These are phyloP conservation scores for Candida awuae DNA, from an alignment of 805 yeast genomes.

Conservation along the genomic window DNA sequence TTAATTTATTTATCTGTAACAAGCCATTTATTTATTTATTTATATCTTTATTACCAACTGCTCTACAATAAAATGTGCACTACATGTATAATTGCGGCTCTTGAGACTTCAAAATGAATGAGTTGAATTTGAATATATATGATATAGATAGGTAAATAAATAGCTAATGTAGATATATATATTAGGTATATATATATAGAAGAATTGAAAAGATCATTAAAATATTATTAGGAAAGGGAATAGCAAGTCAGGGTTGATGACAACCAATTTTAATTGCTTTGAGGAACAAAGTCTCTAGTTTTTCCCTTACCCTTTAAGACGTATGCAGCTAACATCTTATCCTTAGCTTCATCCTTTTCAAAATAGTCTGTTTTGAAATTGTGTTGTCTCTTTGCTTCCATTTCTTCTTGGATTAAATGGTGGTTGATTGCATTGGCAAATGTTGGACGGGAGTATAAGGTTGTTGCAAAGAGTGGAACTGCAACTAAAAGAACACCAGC, in stretches of 20 bases:
- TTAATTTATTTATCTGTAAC: background rate
- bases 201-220: too few species aligned
- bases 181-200: too few species aligned
- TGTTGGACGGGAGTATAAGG: constrained; percentile 26
- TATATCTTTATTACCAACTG: background rate
- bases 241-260: too few species aligned
- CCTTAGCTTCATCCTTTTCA: constrained; percentile 17
- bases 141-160: too few species aligned
- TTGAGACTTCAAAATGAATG: too few species aligned
- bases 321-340: constrained; percentile 22
- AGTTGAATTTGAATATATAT: too few species aligned
- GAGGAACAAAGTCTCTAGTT: constrained; percentile 22
- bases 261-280: background rate
- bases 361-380: constrained; percentile 23
- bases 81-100: too few species aligned
- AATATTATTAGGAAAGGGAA: too few species aligned
- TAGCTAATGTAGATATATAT: too few species aligned
- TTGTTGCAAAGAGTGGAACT: constrained; percentile 22
- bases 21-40: background rate
- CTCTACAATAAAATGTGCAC: background rate
- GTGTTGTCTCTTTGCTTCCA: constrained; percentile 24
- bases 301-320: constrained; percentile 23
- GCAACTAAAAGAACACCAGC: constrained; percentile 26
- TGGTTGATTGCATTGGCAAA: constrained; percentile 30
- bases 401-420: constrained; percentile 27